Conservation (phyloP, 192 early-diverging fungal genomes). For the Haplosporangium gracile region DNA sequence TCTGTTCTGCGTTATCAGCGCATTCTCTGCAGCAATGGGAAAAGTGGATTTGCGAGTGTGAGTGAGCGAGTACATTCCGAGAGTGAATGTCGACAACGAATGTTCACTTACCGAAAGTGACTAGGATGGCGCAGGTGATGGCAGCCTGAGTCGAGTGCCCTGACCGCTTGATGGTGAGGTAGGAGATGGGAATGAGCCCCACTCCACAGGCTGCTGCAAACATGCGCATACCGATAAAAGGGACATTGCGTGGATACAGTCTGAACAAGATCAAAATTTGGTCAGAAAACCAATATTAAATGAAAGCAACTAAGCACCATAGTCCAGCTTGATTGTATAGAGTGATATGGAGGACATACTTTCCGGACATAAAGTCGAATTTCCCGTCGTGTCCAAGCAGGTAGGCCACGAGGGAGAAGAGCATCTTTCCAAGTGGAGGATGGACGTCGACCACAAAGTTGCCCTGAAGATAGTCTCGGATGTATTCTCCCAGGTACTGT, state of each 20-base stretch:
- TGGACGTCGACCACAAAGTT: conserved; percentile 95
- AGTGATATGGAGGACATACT: conserved; percentile 53
- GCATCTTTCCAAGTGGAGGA: conserved; percentile 91
- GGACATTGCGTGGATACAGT: conserved; percentile 70
- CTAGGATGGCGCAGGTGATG: conserved; percentile 81
- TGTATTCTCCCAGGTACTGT: conserved; percentile 97
- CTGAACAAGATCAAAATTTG: not conserved
- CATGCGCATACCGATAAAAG: conserved; percentile 87
- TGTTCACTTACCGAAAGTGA: conserved; percentile 77
- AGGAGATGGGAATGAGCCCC: conserved; percentile 82
- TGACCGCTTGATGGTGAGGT: conserved; percentile 82
- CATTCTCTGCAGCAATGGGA: conserved; percentile 73
- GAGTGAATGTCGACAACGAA: not conserved
- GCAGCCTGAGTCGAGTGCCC: conserved; percentile 80
- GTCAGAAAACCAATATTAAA: not conserved
- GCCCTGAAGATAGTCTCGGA: conserved; percentile 82
- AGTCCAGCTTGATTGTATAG: too few species aligned
- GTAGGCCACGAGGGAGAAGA: conserved; percentile 81
- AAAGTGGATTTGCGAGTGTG: not conserved
- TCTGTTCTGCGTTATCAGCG: conserved; percentile 88
- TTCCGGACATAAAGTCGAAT: conserved; percentile 93
- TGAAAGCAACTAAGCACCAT: not conserved
- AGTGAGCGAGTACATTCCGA: not conserved
- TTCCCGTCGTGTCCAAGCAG: conserved; percentile 90
- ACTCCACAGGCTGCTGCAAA: conserved; percentile 81